Base-by-base conservation (phyloP, 2,329 filamentous ascomycete genomes). In the Colletotrichum spaethianum region DNA sequence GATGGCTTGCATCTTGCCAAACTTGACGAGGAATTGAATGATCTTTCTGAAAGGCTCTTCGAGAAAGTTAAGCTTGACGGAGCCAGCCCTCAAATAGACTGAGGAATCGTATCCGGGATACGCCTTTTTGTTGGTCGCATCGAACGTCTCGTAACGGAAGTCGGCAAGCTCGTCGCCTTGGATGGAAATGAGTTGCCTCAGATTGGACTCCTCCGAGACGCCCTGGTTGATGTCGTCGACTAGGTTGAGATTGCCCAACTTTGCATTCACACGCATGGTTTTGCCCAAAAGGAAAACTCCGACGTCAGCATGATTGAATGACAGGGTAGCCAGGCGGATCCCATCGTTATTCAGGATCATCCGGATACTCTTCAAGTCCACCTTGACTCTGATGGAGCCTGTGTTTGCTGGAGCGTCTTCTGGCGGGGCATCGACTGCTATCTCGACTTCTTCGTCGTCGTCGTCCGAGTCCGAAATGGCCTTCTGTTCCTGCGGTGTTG, bases 21-120 rank as follows among this genome's bases (percentile, higher is more conserved):
- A 99, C 78, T 99, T 99, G 80, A 99, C 95, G 53, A 97, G 87
- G 82, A 99, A 99, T 76, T 97, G 94, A 82, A 99, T 94, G 75
- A 99, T 98, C 83, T 98, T 98, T 63, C 96, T 91, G 86, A 98
- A 98, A 0, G 96, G 96, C 81, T 99, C 97, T 73, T 98, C 96
- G 4, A 98, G 85, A 80, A 99, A 99, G 80, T 98, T 98, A 79
- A 99, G 88, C 83, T 97, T 98, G 81, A 99, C 93, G 0, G 96
- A 99, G 1, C 96, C 96, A 23, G 96, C 96, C 44, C 96, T 92
- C 14, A 99, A 86, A 78, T 91, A 97, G 38, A 99, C 91, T 1
- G 95, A 96, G 18, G 94, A 96, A 79, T 98, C 96, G 78, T 98
- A 98, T 14, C 96, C 97, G 7, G 96, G 97, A 77, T 98, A 98